Conservation (phyloP, 139 green algal species). For the Klebsormidium nitens region DNA sequence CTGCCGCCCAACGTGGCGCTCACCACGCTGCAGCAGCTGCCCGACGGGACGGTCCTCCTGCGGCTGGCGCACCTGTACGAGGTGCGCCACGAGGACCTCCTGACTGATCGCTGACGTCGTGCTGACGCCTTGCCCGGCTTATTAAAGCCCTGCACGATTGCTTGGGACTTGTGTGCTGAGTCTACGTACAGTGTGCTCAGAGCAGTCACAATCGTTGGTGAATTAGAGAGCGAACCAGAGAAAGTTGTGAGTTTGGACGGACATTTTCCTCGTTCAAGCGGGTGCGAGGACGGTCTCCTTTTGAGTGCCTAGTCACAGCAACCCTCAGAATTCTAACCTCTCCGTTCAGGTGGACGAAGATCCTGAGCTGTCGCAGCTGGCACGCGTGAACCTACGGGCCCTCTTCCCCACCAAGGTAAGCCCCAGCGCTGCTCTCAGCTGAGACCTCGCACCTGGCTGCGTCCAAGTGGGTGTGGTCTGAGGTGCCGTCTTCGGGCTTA, state of each 20-base stretch:
- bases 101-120: neutral
- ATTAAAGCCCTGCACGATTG: too few relatives aligned
- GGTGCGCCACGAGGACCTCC: neutral
- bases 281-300: neutral
- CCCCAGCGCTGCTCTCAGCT: too few relatives aligned
- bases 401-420: slow-evolving; percentile 14
- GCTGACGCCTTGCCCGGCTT: neutral
- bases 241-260: neutral
- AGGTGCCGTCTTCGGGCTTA: neutral
- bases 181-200: too few relatives aligned
- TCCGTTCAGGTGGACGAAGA: slow-evolving; percentile 19
- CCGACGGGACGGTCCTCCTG: slow-evolving; percentile 17
- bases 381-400: slow-evolving; percentile 23
- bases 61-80: slow-evolving; percentile 39
- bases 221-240: too few relatives aligned
- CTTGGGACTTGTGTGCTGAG: too few relatives aligned
- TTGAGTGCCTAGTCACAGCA: neutral
- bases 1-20: slow-evolving; percentile 29
- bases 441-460: neutral
- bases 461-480: neutral
- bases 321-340: neutral
- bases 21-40: slow-evolving; percentile 30
- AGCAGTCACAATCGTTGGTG: too few relatives aligned
- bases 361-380: slow-evolving; percentile 19
- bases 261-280: neutral